phyloP scores from a whole-genome alignment of 768 basidiomycete genomes.

The Pholiota microspora region DNA sequence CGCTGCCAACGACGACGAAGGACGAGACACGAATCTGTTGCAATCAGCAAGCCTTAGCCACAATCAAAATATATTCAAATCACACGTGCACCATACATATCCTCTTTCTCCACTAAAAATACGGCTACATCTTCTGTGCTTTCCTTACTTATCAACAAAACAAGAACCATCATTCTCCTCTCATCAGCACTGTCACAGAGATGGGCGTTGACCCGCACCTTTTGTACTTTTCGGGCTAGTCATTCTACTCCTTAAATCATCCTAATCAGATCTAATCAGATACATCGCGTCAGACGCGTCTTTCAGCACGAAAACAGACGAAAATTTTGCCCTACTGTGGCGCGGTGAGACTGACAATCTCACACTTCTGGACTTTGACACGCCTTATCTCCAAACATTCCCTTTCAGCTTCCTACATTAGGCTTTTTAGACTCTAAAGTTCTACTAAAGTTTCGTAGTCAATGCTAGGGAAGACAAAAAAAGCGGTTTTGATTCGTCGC shows the following conservation, averaged over 20 bases:
- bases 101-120: constrained; percentile 1
- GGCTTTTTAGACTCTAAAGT: neutral
- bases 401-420: constrained; percentile 5
- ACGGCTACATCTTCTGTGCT: constrained; percentile 3
- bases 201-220: too few relatives aligned
- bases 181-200: neutral
- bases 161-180: neutral
- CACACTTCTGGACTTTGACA: neutral
- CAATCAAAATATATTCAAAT: constrained; percentile 31
- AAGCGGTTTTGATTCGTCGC: too few relatives aligned
- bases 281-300: neutral
- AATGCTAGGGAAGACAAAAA: too few relatives aligned
- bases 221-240: constrained; percentile 1
- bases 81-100: constrained; percentile 17
- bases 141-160: neutral
- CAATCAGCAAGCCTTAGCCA: constrained; percentile 36
- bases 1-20: constrained; percentile 31
- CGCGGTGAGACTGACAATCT: neutral
- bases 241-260: neutral
- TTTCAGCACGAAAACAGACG: too few relatives aligned
- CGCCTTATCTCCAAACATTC: constrained; percentile 8
- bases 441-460: too few relatives aligned
- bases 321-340: too few relatives aligned
- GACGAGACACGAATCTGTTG: constrained; percentile 30
- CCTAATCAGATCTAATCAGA: constrained; percentile 1